These are phyloP conservation scores for Daldinia bambusicola DNA, from an alignment of 495 filamentous ascomycete species.

Conservation along the genomic window DNA sequence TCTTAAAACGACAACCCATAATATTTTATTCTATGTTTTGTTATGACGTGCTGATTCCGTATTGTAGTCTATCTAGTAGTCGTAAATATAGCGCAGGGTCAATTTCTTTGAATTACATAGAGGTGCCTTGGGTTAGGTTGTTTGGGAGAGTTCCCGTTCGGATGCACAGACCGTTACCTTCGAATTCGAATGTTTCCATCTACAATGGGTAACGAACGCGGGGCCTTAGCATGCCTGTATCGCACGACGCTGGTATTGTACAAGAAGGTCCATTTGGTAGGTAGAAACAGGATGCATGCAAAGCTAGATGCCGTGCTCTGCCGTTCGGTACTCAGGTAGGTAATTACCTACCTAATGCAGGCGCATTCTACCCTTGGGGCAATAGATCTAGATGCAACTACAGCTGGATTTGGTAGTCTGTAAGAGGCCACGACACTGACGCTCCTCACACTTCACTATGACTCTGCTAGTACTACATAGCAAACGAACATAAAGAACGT, in stretches of 20 bases:
- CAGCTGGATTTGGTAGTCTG: conserved; percentile 36
- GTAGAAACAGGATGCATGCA: conserved; percentile 14
- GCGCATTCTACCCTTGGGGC: conserved; percentile 9
- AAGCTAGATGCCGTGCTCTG: conserved; percentile 10
- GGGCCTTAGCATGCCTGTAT: conserved; percentile 2
- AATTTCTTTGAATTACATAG: not conserved
- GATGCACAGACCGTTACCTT: conserved; percentile 9
- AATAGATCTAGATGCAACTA: conserved; percentile 30
- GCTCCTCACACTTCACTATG: not conserved
- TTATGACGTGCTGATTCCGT: conserved; percentile 32
- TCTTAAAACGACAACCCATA: not conserved
- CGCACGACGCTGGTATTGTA: not conserved
- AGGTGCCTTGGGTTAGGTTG: no score
- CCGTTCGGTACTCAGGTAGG: conserved; percentile 4
- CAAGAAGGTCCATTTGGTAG: not conserved
- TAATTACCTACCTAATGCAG: conserved; percentile 3
- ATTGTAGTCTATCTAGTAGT: conserved; percentile 21
- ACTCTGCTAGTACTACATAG: conserved; percentile 21
- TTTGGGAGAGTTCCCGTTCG: not conserved
- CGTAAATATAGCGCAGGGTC: conserved; percentile 2
- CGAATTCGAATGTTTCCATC: not conserved
- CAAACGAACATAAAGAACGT: not conserved
- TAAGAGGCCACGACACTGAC: conserved; percentile 21
- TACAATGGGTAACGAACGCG: conserved; percentile 14
- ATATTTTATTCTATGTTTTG: not conserved